Conservation (phyloP, 139 green algal species). For the Mesostigma viride region DNA sequence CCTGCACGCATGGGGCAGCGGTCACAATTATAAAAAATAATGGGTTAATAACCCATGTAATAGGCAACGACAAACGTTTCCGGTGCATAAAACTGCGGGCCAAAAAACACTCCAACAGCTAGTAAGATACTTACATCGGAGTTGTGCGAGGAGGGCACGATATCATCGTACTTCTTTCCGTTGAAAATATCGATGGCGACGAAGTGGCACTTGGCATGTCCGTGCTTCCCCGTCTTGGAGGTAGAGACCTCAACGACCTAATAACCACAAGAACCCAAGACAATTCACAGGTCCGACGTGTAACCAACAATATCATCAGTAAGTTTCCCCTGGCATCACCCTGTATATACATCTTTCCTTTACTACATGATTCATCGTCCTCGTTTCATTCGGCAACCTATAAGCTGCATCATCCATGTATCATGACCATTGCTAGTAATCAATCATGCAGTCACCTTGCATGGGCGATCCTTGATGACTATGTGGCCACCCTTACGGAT, state of each 20-base stretch:
- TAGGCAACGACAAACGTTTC: too few species aligned
- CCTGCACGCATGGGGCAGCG: too few species aligned
- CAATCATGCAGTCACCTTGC: too few species aligned
- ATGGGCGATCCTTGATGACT: constrained; percentile 85
- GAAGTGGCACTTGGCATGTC: constrained; percentile 99
- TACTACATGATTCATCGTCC: background rate
- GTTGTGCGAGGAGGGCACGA: constrained; percentile 95
- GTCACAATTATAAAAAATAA: too few species aligned
- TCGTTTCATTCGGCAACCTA: background rate
- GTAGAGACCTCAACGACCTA: constrained; percentile 97
- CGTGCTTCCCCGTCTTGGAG: constrained; percentile 99
- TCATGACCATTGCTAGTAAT: too few species aligned
- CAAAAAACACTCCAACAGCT: too few species aligned
- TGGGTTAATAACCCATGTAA: too few species aligned
- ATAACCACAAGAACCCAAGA: background rate
- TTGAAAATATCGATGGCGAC: constrained; percentile 94
- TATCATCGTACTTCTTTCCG: constrained; percentile 96
- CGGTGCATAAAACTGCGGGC: too few species aligned
- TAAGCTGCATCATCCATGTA: background rate
- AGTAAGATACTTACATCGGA: too few species aligned
- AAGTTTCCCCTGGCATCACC: background rate
- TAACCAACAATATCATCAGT: background rate
- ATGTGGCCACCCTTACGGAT: constrained; percentile 95
- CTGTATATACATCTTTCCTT: background rate
- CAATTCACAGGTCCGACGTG: background rate